phyloP scores from a whole-genome alignment of 805 yeast genomes.

The Kluyveromyces aestuarii region DNA sequence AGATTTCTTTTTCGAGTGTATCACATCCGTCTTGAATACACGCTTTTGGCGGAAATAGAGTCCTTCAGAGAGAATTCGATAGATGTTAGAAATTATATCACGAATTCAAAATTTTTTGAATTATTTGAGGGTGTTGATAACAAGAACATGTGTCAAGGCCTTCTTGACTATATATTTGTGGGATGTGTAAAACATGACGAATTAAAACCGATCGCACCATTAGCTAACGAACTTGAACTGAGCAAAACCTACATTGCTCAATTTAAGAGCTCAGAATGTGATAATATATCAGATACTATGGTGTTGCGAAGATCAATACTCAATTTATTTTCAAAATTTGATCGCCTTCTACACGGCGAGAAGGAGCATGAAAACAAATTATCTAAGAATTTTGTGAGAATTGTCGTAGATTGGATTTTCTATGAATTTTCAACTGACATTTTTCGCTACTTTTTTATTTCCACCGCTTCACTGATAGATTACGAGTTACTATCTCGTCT shows the following conservation, averaged over 20 bases:
- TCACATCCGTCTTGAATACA: slow-evolving; percentile 18
- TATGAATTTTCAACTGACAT: background rate
- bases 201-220: background rate
- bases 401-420: background rate
- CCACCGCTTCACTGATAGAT: background rate
- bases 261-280: slow-evolving; percentile 5
- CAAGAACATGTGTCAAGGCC: background rate
- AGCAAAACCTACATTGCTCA: slow-evolving; percentile 12
- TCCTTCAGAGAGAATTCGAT: background rate
- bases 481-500: background rate
- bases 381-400: background rate
- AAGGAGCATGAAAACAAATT: too few species aligned
- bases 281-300: slow-evolving; percentile 13
- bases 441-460: background rate
- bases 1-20: slow-evolving; percentile 14
- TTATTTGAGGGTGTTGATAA: background rate
- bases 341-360: background rate
- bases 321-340: slow-evolving; percentile 11
- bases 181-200: background rate
- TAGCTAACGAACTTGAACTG: slow-evolving; percentile 8
- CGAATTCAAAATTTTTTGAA: background rate
- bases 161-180: slow-evolving; percentile 6
- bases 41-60: background rate
- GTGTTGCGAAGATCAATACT: slow-evolving; percentile 14
- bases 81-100: background rate